phyloP scores from a whole-genome alignment of 2,329 filamentous ascomycete genomes.

The Fusarium musae region DNA sequence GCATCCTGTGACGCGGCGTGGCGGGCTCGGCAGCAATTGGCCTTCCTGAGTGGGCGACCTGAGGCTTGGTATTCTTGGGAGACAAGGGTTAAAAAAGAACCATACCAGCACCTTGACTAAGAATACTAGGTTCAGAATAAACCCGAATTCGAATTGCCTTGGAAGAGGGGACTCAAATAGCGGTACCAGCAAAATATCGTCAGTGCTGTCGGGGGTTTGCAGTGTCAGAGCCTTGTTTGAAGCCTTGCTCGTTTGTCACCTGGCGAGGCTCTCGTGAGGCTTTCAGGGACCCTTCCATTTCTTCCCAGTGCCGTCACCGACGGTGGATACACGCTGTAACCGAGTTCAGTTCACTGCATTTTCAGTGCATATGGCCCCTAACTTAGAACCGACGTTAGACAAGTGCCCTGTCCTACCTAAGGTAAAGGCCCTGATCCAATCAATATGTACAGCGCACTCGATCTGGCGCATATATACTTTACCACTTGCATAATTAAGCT shows the following conservation, averaged over 20 bases:
- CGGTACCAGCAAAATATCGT: constrained; percentile 26
- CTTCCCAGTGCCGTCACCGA: constrained; percentile 28
- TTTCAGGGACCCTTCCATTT: constrained; percentile 1
- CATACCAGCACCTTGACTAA: constrained; percentile 16
- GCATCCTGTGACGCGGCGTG: constrained; percentile 43
- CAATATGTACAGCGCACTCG: no score
- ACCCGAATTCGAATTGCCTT: constrained; percentile 32
- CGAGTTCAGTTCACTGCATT: constrained; percentile 7
- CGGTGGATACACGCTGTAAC: constrained; percentile 23
- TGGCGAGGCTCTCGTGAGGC: constrained; percentile 31
- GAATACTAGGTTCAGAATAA: constrained; percentile 1
- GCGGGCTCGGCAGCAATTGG: constrained; percentile 40
- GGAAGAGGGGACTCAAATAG: constrained; percentile 24
- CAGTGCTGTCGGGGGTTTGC: constrained; percentile 16
- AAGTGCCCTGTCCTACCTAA: constrained; percentile 4
- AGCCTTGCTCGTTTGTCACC: constrained; percentile 11
- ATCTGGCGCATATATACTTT: no score
- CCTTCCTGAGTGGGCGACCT: constrained; percentile 29
- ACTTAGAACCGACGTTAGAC: constrained; percentile 38
- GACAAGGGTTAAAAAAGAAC: constrained; percentile 19
- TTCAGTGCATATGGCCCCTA: constrained; percentile 18
- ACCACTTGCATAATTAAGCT: no score
- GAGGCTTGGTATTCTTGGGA: constrained; percentile 39
- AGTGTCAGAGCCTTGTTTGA: constrained; percentile 23
- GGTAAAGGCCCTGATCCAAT: no score